Evolutionary conservation across 2,329 filamentous ascomycete genomes (phyloP).

Genomic region (Dothidotthia symphoricarpi): DNA sequence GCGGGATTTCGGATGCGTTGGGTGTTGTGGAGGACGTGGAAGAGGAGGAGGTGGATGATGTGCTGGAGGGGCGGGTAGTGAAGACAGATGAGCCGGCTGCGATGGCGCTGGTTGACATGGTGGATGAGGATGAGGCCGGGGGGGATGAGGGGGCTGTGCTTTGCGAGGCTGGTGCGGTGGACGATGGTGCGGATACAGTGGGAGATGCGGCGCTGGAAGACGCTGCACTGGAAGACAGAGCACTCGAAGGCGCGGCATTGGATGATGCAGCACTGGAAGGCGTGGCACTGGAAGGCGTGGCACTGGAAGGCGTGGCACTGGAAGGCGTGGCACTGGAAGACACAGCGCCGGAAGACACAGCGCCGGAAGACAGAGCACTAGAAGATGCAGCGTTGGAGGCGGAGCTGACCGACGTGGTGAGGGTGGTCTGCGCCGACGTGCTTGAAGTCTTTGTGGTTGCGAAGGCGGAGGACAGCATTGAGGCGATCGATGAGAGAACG

Average conservation of each 20-base stretch:
- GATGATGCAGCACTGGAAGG: constrained; percentile 1
- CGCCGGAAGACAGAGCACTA: no score
- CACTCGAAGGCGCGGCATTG: not conserved
- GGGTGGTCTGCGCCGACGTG: not conserved
- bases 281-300: not conserved
- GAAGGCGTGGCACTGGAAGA: not conserved
- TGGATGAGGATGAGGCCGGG: constrained; percentile 1
- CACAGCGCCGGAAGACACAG: no score
- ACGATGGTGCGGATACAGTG: not conserved
- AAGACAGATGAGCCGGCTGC: constrained; percentile 12
- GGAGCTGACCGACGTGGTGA: not conserved
- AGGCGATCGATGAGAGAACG: no score
- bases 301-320: not conserved
- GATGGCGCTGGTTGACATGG: constrained; percentile 9
- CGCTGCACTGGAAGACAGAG: not conserved
- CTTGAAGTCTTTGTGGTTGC: not conserved
- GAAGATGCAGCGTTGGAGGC: no score
- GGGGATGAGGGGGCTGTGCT: not conserved
- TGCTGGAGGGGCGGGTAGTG: constrained; percentile 14
- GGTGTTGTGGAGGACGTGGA: constrained; percentile 11
- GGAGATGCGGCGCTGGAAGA: not conserved
- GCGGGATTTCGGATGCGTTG: constrained; percentile 21
- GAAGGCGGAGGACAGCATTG: not conserved
- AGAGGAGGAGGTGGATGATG: constrained; percentile 4
- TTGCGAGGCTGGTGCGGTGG: not conserved